Base-by-base conservation (phyloP, 192 early-diverging fungal species). In the Gamsiella multidivaricata region DNA sequence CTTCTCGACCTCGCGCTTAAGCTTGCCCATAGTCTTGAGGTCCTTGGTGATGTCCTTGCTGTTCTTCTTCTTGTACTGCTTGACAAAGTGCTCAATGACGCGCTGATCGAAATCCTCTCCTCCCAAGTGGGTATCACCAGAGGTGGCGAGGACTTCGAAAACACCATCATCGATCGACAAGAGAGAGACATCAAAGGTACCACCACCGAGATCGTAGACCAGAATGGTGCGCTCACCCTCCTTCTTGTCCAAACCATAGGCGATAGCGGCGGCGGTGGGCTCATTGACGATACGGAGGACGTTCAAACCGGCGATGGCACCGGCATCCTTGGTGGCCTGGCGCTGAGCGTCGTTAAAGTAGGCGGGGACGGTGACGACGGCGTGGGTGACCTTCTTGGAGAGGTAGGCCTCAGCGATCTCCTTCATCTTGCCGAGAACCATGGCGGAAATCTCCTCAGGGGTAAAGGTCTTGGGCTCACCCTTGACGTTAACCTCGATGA, bases 81-180 rank as follows among this genome's bases (percentile, higher is more conserved):
- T 90, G 79, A 90, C 90, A 85, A 98, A 95, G 90, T 98, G 92
- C 31, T 94, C 91, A 65, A 98, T 92, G 63, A 98, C 80, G 52
- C 94, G 90, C 88, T 96, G 94, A 86, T 98, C 97, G 82, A 98
- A 98, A 86, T 98, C 97, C 85, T 98, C 97, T 82, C 97, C 97
- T 80, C 97, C 97, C 82, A 97, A 86, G 69, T 96, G 95, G 52
- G 97, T 97, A 89, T 98, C 95, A 85, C 97, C 97, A 72, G 93
- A 92, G 71, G 96, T 97, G 46, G 97, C 90, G 73, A 95, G 85
- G 53, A 98, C 96, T 73, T 96, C 96, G 80, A 97, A 98, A 69
- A 98, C 93, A 83, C 97, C 96, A 80, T 95, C 93, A 66, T 95
- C 94, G 59, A 97, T 96, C 61, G 94, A 93, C 71, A 97, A 84